Evolutionary conservation across 768 basidiomycete genomes (phyloP), one percentile per base, ranked within the genome.

Genomic region (Sutorius australiensis): DNA sequence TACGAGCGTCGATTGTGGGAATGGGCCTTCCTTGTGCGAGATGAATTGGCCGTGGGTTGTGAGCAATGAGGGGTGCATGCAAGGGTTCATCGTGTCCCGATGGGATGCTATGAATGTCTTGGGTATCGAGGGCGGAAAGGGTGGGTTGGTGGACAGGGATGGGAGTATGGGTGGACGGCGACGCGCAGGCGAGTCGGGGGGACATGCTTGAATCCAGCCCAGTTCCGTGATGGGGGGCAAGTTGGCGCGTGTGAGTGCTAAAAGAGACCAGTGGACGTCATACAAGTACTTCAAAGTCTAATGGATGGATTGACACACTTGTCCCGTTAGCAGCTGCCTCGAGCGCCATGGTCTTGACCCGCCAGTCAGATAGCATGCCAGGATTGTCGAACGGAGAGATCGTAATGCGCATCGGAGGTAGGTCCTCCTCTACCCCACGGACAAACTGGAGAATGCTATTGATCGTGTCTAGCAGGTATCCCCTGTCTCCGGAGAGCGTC

Each of bases 1-100:
- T 0, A 80, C 60, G 56, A 82, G 61, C 1, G 59, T 64, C 1
- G 17, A 43, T 48, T 75, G 72, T 1, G 82, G 80, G 2, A 50
- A 46, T 0, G 82, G 81, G 2, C 82, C 83, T 5, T 44, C 49
- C 11, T 73, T 65, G 45, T 79, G 74, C 0, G 77, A 73, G 19
- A 84, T 70, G 58, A 80, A 81, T 47, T 79, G 77, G 0, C 80
- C 81, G 56, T 83, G 81, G 0, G 75, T 69, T 3, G 48, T 50
- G 33, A 76, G 48, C 36, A 71, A 55, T 13, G 60, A 58, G 1
- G 75, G 75, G 48, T 75, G 63, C 21, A 39, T 28, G 53, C 75
- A 76, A 0, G 74, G 69, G 45, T 74, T 50, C 74, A 76, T 75
- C 19, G 67, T 52, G 12, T 49, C 55, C 1, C 55, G 58, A 47